phyloP scores from a whole-genome alignment of 192 early-diverging fungal genomes.

The Rhizoclosmatium globosum region DNA sequence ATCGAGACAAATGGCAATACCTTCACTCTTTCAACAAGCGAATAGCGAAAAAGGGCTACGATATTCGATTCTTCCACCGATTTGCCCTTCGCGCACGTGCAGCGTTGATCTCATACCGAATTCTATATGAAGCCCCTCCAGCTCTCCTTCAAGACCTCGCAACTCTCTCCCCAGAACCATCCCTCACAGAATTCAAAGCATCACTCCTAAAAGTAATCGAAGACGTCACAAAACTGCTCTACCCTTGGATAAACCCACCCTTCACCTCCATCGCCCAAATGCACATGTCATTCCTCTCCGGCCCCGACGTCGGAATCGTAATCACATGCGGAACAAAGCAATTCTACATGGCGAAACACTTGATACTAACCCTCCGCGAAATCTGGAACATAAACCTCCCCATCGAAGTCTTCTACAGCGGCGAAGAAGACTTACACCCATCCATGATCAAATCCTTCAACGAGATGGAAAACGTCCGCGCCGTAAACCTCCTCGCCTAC shows the following conservation, averaged over 20 bases:
- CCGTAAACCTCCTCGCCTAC: background rate
- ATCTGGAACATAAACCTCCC: background rate
- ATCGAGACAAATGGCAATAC: background rate
- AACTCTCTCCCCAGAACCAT: background rate
- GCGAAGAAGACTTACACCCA: conserved; percentile 1
- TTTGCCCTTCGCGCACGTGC: conserved; percentile 25
- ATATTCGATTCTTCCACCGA: background rate
- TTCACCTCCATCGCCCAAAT: background rate
- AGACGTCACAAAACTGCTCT: background rate
- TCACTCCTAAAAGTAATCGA: background rate
- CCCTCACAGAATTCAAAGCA: background rate
- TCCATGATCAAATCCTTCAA: background rate
- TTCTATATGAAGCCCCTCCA: conserved; percentile 20
- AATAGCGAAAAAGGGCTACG: background rate
- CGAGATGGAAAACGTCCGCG: background rate
- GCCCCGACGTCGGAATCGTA: background rate
- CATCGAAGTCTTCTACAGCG: conserved; percentile 15
- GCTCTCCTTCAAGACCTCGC: background rate
- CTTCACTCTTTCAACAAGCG: background rate
- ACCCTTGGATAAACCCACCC: background rate
- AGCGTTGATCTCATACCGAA: conserved; percentile 8
- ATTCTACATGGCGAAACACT: conserved; percentile 5
- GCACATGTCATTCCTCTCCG: background rate
- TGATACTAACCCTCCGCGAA: background rate
- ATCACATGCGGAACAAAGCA: conserved; percentile 17